Conservation (phyloP, 805 yeast species). For the Suhomyces xylopsoci region DNA sequence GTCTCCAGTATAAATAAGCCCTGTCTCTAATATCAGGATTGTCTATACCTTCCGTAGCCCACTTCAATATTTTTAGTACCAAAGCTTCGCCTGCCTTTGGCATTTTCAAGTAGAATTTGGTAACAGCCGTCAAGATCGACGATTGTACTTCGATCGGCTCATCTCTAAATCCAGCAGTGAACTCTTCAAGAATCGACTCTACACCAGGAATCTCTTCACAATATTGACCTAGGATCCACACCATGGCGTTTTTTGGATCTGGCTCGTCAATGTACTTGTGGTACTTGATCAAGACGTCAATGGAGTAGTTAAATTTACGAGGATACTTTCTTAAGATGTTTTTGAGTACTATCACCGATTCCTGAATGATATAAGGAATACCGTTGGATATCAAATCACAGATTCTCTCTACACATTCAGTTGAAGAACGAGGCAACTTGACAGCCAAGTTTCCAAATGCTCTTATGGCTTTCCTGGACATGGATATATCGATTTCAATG, state of each 20-base stretch:
- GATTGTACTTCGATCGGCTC: slow-evolving; percentile 76
- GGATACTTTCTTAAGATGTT: slow-evolving; percentile 79
- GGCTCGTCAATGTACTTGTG: slow-evolving; percentile 59
- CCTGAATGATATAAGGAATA: slow-evolving; percentile 74
- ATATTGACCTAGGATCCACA: slow-evolving; percentile 83
- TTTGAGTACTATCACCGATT: slow-evolving; percentile 69
- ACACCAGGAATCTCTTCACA: slow-evolving; percentile 47
- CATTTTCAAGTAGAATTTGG: slow-evolving; percentile 59
- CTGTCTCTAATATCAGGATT: slow-evolving; percentile 87
- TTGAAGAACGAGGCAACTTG: slow-evolving; percentile 61
- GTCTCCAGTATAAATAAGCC: slow-evolving; percentile 82
- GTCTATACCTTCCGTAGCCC: slow-evolving; percentile 69
- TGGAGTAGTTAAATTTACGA: slow-evolving; percentile 39
- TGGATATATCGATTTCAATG: slow-evolving; percentile 78
- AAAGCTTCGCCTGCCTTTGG: slow-evolving; percentile 55
- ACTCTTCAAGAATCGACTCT: slow-evolving; percentile 37
- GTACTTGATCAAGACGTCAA: slow-evolving; percentile 27
- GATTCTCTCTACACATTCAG: slow-evolving; percentile 61
- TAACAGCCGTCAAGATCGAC: slow-evolving; percentile 67
- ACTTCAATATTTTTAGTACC: slow-evolving; percentile 56
- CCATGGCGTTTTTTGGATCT: slow-evolving; percentile 71
- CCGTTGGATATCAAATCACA: slow-evolving; percentile 60
- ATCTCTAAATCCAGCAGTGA: slow-evolving; percentile 48
- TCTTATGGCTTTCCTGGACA: slow-evolving; percentile 83
- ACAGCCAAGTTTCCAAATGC: slow-evolving; percentile 90